Evolutionary conservation across 345 rosid species (phyloP), one percentile per base, ranked within the genome.

Genomic region (Hypericum perforatum): DNA sequence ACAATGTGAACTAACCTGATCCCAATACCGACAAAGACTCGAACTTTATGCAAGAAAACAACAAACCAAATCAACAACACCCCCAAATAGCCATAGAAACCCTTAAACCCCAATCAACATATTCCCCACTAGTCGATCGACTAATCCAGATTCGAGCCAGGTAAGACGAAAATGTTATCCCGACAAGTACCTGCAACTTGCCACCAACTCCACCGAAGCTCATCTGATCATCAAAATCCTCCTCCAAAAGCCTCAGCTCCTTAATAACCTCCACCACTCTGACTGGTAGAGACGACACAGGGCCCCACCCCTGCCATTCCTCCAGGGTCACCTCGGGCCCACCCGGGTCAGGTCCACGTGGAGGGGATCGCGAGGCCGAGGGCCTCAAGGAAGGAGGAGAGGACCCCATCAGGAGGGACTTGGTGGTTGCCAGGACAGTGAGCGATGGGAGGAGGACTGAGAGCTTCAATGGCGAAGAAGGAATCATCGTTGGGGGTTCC

Each of bases 231-330:
- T 89, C 85, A 56, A 57, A 58, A 40, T 70, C 70, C 37, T 49
- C 67, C 78, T 85, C 86, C 69, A 85, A 61, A 60, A 76, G 71
- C 70, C 75, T 88, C 85, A 92, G 70, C 62, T 85, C 97, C 11
- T 73, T 64, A 48, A 85, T 66, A 61, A 85, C 68, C 63, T 78
- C 80, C 49, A 68, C 62, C 41, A 89, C 94, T 74, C 77, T 65
- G 7, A 75, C 64, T 1, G 97, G 99, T 11, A 92, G 52, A 0
- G 78, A 80, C 58, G 95, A 89, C 43, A 62, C 67, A 16, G 81
- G 37, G 9, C 95, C 94, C 97, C 89, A 89, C 16, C 81, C 75
- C 70, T 65, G 78, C 95, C 98, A 88, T 41, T 89, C 95, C 63
- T 76, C 69, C 64, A 66, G 63, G 6, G 89, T 54, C 53, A 85